Base-by-base conservation (phyloP, 257 asterid genomes). In the Parsonsia alboflavescens region DNA sequence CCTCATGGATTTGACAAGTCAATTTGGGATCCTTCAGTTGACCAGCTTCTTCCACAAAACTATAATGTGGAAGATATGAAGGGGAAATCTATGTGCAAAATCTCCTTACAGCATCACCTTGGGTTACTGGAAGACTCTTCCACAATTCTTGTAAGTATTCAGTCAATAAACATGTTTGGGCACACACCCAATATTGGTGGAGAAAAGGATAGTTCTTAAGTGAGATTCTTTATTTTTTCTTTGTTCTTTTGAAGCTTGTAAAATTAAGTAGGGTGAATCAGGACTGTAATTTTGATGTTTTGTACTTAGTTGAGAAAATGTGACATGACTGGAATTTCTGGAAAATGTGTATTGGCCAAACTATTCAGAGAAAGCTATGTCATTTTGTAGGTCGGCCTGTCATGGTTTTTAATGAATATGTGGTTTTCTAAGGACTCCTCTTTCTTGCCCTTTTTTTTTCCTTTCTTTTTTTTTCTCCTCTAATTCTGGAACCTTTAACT, bases 11-110 rank as follows among this genome's bases (percentile, higher is more conserved):
- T 81, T 71, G 95, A 92, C 78, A 85, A 80, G 71, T 80, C 90
- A 58, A 81, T 82, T 72, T 89, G 97, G 97, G 93, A 89, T 85
- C 96, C 97, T 80, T 86, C 89, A 67, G 61, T 78, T 41, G 96
- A 92, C 77, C 80, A 54, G 73, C 80, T 75, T 84, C 84, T 89
- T 71, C 97, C 91, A 53, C 86, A 87, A 73, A 78, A 78, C 77
- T 91, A 88, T 57, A 85, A 72, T 79, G 84, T 82, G 28, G 87
- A 86, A 79, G 87, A 90, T 73, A 76, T 88, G 89, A 80, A 67
- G 49, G 97, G 97, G 56, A 91, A 91, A 84, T 77, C 89, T 30
- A 73, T 77, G 30, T 88, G 95, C 84, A 91, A 90, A 86, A 76
- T 74, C 33, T 73, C 83, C 68, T 80, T 91, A 87, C 97, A 88